phyloP scores from a whole-genome alignment of 129 eudicot species.

The Pittosporum tobira region DNA sequence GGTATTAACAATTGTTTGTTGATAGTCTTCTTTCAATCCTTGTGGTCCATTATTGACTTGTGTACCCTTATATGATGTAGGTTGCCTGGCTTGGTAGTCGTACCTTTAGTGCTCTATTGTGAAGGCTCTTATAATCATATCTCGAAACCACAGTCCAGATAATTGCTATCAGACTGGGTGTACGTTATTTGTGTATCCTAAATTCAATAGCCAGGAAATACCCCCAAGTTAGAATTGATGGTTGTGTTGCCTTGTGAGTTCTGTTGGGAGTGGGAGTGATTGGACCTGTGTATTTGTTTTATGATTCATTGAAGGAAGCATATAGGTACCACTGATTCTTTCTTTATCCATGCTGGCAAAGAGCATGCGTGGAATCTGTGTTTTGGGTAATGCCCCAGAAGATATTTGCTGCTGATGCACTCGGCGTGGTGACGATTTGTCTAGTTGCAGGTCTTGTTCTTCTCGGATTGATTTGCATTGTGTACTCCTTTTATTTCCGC shows the following conservation, averaged over 20 bases:
- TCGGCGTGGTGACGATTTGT: conserved; percentile 88
- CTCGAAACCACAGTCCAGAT: background rate
- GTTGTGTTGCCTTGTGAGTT: conserved; percentile 8
- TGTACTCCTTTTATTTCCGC: conserved; percentile 67
- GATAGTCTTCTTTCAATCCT: background rate
- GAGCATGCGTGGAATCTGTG: conserved; percentile 92
- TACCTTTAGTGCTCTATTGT: background rate
- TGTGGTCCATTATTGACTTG: background rate
- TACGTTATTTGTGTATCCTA: background rate
- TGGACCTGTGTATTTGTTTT: conserved; percentile 9
- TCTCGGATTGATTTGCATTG: conserved; percentile 60
- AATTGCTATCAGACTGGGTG: background rate
- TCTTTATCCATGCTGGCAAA: conserved; percentile 75
- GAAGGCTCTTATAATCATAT: background rate
- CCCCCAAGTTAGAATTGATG: background rate
- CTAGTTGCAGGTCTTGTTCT: conserved; percentile 53
- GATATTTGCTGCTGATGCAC: conserved; percentile 90
- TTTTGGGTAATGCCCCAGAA: conserved; percentile 96
- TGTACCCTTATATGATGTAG: background rate
- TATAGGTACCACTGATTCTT: conserved; percentile 27
- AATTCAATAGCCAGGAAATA: background rate
- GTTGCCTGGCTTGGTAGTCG: background rate
- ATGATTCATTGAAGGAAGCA: conserved; percentile 20
- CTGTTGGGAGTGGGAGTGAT: background rate
- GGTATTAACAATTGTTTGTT: background rate